Base-by-base conservation (phyloP, 2,329 filamentous ascomycete species). In the Fusarium continuum region DNA sequence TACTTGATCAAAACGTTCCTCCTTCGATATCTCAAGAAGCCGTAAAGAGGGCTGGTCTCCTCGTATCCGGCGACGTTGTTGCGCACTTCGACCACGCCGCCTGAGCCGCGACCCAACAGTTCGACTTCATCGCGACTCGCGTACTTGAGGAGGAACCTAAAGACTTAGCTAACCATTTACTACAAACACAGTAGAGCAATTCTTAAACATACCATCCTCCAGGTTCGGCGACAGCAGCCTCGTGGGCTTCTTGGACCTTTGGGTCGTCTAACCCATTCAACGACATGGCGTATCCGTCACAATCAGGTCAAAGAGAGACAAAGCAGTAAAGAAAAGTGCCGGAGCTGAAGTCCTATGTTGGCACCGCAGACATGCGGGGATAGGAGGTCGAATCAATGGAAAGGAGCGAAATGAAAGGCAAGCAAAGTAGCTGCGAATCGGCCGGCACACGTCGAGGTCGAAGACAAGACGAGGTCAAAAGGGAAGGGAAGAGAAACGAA, bases 91-190 rank as follows among this genome's bases (percentile, higher is more conserved):
- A 88, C 84, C 56, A 97, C 89, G 63, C 95, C 94, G 67, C 91
- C 91, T 67, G 83, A 90, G 44, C 95, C 95, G 67, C 85, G 87
- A 58, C 83, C 86, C 55, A 95, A 82, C 53, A 99, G 78, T 66
- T 91, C 88, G 60, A 99, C 84, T 69, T 94, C 91, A 81, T 99
- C 95, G 76, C 95, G 89, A 61, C 90, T 90, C 63, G 87, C 84
- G 79, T 99, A 99, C 75, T 94, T 93, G 70, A 99, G 87, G 63
- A 98, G 86, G 73, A 99, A 95, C 95, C 95, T 98, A 73, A 69
- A 56, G 50, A 62, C 22, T 59, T 60, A 54, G 54, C 39, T 16
- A 39, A 50, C 34, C 8, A 25, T 32, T 34, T 13, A 19, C 17
- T 17, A 8, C 13, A 14, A 20, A 4, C 20, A 39, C 4, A 16